Conservation (phyloP, 2,329 filamentous ascomycete species). For the Ustilaginoidea virens region DNA sequence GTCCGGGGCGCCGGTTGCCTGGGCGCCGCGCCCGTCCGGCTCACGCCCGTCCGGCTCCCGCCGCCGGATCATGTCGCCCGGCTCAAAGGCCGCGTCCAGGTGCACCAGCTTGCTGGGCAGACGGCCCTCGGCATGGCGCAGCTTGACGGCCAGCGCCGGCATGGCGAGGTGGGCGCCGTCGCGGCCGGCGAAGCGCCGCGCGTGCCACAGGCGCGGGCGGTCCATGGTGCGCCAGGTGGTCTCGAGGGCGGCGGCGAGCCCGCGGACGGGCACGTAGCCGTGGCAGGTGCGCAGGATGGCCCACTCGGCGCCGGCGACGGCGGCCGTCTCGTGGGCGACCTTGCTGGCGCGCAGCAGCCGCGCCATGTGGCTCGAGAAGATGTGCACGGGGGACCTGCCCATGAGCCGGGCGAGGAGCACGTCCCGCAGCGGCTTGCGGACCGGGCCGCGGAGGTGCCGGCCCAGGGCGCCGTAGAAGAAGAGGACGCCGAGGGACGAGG, state of each 20-base stretch:
- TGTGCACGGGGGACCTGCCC: conserved; percentile 11
- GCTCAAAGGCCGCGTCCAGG: conserved; percentile 4
- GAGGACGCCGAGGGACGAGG: conserved; percentile 14
- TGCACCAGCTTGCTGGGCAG: no score
- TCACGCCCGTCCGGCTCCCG: neutral
- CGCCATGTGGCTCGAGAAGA: conserved; percentile 15
- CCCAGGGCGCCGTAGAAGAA: conserved; percentile 18
- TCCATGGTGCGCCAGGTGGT: conserved; percentile 14
- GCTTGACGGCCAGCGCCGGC: conserved; percentile 4
- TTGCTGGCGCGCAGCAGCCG: conserved; percentile 8
- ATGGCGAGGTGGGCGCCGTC: neutral
- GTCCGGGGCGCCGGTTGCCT: no score
- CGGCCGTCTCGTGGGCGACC: conserved; percentile 5
- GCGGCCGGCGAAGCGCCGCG: no score
- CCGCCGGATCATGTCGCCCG: conserved; percentile 2
- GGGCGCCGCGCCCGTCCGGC: no score
- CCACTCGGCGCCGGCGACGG: conserved; percentile 14
- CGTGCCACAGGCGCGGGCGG: neutral
- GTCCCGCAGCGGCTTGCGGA: conserved; percentile 11
- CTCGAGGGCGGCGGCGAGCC: conserved; percentile 13
- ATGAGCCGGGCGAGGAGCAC: conserved; percentile 12
- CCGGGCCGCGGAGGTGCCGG: conserved; percentile 12
- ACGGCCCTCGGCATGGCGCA: no score
- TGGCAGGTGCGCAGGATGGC: conserved; percentile 14
- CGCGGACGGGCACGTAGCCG: conserved; percentile 13